Conservation (phyloP, 495 filamentous ascomycete species). For the Aspergillus affinis region DNA sequence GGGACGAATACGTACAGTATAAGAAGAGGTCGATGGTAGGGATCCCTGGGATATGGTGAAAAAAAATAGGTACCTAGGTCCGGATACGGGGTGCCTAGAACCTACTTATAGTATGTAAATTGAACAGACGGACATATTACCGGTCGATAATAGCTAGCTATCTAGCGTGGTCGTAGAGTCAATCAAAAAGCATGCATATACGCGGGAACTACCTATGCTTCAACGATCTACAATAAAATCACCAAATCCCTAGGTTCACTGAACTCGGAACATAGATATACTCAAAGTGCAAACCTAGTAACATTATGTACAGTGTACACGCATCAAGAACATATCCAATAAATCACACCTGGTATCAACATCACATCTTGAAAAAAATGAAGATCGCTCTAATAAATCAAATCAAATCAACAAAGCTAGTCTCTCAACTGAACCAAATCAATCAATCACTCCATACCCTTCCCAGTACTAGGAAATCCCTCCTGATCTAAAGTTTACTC, state of each 20-base stretch:
- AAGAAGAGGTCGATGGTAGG: constrained; percentile 63
- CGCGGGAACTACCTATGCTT: too few relatives aligned
- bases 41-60: constrained; percentile 66
- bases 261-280: too few relatives aligned
- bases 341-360: not conserved
- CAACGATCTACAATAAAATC: too few relatives aligned
- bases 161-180: not conserved
- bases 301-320: constrained; percentile 14
- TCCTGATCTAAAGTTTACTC: constrained; percentile 37
- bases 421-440: too few relatives aligned
- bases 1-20: constrained; percentile 76
- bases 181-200: not conserved
- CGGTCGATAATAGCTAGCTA: not conserved
- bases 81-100: too few relatives aligned
- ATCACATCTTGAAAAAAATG: not conserved
- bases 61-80: too few relatives aligned
- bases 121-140: not conserved
- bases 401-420: not conserved
- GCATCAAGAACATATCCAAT: not conserved
- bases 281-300: not conserved
- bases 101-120: not conserved
- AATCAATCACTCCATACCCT: not conserved
- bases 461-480: not conserved
- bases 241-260: too few relatives aligned
- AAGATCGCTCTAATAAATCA: not conserved